Base-by-base conservation (phyloP, 139 green algal species). In the Auxenochlorella pyrenoidosa region DNA sequence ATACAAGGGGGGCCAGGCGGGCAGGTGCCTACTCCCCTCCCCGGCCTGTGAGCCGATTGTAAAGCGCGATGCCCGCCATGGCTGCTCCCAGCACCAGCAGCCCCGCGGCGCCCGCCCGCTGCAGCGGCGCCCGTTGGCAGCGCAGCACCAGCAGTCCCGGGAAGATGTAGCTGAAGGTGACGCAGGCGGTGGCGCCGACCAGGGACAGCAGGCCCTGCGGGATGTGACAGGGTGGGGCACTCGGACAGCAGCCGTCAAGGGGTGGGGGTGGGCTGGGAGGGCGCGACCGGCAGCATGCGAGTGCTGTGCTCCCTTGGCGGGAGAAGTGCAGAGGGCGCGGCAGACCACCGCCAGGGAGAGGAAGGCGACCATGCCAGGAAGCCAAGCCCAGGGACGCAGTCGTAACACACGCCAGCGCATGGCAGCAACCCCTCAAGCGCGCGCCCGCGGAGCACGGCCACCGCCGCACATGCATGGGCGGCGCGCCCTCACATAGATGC, bases 151-250 rank as follows among this genome's bases (percentile, higher is more conserved):
- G 83, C 47, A 87, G 70, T n/a, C 24, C 34, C 30, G 83, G 75
- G 75, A 86, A 86, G n/a, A 89, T 51, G 63, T 87, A 91, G 24
- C 79, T 83, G 75, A 92, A 92, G n/a, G 75, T 89, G 30, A 89
- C 89, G 63, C 89, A 92, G 28, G 89, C 89, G 8, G 89, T 92
- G 18, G 79, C 75, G 36, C 89, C 89, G 13, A 90, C 63, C 21
- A 90, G 71, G 30, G 72, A 76, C 30, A 87, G 71, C 51, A 82
- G 54, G 22, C 44, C 68, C 47, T 80, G 68, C 47, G 66, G 5
- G 16, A 22, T 1, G n/a, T 15, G 3, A 13, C 13, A 5, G 10
- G 40, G 21, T 1, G 36, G 19, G 26, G 54, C 13, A 15, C n/a
- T 34, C n/a, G 32, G 22, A 51, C 10, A n/a, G 41, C 38, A 54